phyloP scores from a whole-genome alignment of 352 stramenopile genomes.

The Globisporangium nunn region DNA sequence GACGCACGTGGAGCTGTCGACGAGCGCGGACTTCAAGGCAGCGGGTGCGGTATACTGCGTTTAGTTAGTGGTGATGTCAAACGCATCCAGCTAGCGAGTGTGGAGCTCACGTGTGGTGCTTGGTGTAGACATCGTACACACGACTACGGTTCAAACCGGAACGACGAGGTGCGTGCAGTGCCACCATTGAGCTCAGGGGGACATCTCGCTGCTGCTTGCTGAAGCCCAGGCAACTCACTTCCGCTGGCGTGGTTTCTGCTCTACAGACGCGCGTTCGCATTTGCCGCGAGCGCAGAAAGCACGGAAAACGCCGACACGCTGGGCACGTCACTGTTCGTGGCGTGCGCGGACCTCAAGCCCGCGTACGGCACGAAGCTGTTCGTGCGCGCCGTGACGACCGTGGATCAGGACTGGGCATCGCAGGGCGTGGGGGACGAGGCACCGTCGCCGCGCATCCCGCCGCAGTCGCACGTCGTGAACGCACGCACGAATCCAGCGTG shows the following conservation, averaged over 20 bases:
- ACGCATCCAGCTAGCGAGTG: not conserved
- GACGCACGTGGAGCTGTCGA: conserved; percentile 62
- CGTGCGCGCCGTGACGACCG: conserved; percentile 50
- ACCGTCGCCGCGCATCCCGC: conserved; percentile 53
- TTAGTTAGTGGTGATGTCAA: not conserved
- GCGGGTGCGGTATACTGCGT: conserved; percentile 11
- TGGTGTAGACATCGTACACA: conserved; percentile 32
- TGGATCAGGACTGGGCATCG: conserved; percentile 76
- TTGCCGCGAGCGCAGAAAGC: conserved; percentile 23
- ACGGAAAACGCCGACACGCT: conserved; percentile 39
- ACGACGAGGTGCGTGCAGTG: conserved; percentile 29
- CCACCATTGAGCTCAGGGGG: not conserved
- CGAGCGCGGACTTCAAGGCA: conserved; percentile 34
- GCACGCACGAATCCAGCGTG: conserved; percentile 63
- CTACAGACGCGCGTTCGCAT: conserved; percentile 51
- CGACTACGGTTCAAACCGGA: conserved; percentile 34
- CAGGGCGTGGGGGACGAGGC: conserved; percentile 39
- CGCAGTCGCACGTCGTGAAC: conserved; percentile 82
- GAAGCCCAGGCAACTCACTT: not conserved
- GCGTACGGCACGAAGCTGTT: conserved; percentile 33
- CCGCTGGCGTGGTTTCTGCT: not conserved
- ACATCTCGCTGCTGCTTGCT: no score
- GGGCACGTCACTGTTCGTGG: conserved; percentile 61
- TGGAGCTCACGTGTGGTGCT: not conserved
- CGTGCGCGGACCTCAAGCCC: conserved; percentile 41